Conservation (phyloP, 768 basidiomycete genomes). For the Myochromella boudieri region DNA sequence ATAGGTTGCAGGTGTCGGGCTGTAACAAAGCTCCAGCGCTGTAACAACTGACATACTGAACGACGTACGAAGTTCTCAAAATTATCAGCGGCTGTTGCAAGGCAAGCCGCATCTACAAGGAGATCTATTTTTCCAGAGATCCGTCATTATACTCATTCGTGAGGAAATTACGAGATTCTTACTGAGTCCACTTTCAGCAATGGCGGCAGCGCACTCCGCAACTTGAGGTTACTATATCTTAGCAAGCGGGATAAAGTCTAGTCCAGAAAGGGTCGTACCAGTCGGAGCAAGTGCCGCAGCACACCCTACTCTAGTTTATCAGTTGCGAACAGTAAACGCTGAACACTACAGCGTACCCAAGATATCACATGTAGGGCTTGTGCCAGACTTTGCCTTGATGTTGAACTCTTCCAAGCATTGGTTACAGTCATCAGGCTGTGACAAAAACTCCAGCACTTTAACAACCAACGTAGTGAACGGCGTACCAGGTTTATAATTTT, state of each 20-base stretch:
- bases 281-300: slow-evolving; percentile 16
- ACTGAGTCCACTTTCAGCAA: slow-evolving; percentile 13
- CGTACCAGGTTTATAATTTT: slow-evolving; percentile 9
- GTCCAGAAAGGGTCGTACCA: slow-evolving; percentile 2
- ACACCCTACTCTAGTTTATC: slow-evolving; percentile 2
- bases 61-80: slow-evolving; percentile 8
- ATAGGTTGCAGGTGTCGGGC: slow-evolving; percentile 13
- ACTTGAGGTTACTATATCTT: not conserved
- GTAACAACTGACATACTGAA: no score
- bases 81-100: slow-evolving; percentile 10
- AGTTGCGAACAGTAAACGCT: not conserved
- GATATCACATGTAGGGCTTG: no score
- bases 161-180: not conserved
- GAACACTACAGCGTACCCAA: slow-evolving; percentile 9
- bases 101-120: slow-evolving; percentile 12
- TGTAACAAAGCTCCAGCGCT: not conserved
- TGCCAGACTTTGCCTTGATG: no score
- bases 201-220: slow-evolving; percentile 11
- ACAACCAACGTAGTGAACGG: not conserved
- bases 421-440: slow-evolving; percentile 13
- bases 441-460: not conserved
- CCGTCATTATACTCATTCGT: not conserved
- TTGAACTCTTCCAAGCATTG: slow-evolving; percentile 12
- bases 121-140: not conserved
- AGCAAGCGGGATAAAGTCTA: no score